Base-by-base conservation (phyloP, 805 yeast genomes). In the Pichia pseudocactophila region DNA sequence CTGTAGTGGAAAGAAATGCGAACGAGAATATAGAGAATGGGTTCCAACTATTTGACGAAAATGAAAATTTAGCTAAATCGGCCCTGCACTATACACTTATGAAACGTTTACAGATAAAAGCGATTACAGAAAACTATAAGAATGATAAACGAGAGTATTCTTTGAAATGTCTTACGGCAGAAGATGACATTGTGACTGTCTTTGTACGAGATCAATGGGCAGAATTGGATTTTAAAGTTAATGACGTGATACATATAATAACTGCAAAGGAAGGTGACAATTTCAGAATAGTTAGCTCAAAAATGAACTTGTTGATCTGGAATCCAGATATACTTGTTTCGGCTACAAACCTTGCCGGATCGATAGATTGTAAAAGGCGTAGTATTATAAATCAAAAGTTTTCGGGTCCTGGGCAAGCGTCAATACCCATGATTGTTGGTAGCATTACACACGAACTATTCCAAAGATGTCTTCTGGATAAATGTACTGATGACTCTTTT, bases 271-370 rank as follows among this genome's bases (percentile, higher is more conserved):
- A 39, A 11, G 34, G 40, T 15, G 46, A 35, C 3, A 61, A 58
- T 33, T 69, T 71, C 1, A 61, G 58, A 16, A 48, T 78, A 3
- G 70, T 81, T 8, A 84, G 80, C 49, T 66, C 69, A 36, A 71
- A 72, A 44, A 62, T 69, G 28, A 78, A 82, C 50, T 57, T 88
- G n/a, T 60, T 89, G 25, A 71, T 90, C 17, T 73, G 92, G 72
- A 75, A 83, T 50, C 98, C 98, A 0, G 97, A 92, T 56, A 62
- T 76, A 4, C 62, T 92, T 11, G 63, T 90, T 0, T 76, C 96
- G 0, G 88, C 96, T 2, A 92, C 97, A 0, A 65, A 80, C 4
- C 74, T 88, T 1, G 81, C 96, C 1, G 82, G 82, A 34, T 80
- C 90, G 2, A 64, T 86, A 26, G 69, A 66, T 16, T 92, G 98